Evolutionary conservation across 1,139 yeast species (phyloP).

Genomic region (Sugiyamaella neomexicana): DNA sequence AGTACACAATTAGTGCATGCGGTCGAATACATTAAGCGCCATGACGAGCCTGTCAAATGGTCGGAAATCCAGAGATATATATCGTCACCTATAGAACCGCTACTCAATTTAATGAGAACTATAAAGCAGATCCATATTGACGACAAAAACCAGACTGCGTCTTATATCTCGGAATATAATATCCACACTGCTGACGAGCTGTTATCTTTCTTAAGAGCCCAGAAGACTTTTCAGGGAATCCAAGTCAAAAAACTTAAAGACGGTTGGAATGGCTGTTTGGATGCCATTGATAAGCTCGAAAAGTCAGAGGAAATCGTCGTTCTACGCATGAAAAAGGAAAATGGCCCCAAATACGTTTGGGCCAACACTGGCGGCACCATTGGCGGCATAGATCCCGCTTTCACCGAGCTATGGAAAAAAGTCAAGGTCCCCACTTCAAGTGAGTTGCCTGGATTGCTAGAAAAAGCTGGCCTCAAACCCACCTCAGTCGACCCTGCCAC

Average conservation of each 20-base stretch:
- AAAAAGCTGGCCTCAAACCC: constrained; percentile 87
- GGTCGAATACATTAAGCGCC: constrained; percentile 76
- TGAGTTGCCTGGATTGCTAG: constrained; percentile 73
- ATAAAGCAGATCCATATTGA: constrained; percentile 62
- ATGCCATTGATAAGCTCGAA: constrained; percentile 75
- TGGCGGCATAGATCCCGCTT: constrained; percentile 78
- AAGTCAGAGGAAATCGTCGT: constrained; percentile 75
- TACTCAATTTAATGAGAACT: constrained; percentile 69
- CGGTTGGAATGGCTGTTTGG: constrained; percentile 94
- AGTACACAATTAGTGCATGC: constrained; percentile 84
- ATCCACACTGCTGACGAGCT: constrained; percentile 80
- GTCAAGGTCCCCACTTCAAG: constrained; percentile 80
- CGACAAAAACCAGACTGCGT: constrained; percentile 58
- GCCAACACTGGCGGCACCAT: constrained; percentile 75
- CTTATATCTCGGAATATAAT: constrained; percentile 85
- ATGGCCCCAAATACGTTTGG: constrained; percentile 89
- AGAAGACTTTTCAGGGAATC: constrained; percentile 84
- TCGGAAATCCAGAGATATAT: constrained; percentile 61
- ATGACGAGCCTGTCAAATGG: constrained; percentile 68
- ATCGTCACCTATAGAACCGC: constrained; percentile 42
- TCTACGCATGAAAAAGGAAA: constrained; percentile 86
- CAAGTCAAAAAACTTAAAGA: constrained; percentile 88
- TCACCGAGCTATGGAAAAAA: constrained; percentile 74
- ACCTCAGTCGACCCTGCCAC: constrained; percentile 96
- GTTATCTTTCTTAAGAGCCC: constrained; percentile 69